These are phyloP conservation scores for Entonaema liquescens DNA, from an alignment of 495 filamentous ascomycete genomes.

Conservation along the genomic window DNA sequence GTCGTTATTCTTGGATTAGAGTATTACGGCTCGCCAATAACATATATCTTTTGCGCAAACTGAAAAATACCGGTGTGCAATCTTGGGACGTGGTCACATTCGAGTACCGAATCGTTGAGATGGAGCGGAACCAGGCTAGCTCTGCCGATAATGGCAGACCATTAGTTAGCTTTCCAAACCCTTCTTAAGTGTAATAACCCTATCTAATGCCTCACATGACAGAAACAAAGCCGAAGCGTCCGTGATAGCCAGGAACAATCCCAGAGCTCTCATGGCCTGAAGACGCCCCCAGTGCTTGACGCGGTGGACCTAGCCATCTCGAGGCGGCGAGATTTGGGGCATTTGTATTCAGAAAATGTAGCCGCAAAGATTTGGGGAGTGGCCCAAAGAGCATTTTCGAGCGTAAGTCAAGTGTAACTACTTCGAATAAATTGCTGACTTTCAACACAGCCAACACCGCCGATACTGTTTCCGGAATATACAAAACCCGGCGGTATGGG, in stretches of 20 bases:
- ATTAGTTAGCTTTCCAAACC: not conserved
- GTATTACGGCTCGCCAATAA: not conserved
- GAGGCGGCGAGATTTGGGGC: not conserved
- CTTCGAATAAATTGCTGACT: not conserved
- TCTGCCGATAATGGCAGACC: not conserved
- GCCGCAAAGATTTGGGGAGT: not conserved
- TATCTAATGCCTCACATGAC: not conserved
- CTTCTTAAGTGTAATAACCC: not conserved
- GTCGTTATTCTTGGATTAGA: not conserved
- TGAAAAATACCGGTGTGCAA: not conserved
- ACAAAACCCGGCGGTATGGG: constrained; percentile 23
- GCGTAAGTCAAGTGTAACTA: not conserved
- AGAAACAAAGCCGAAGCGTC: not conserved
- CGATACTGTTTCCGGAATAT: not conserved
- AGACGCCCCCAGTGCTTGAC: not conserved
- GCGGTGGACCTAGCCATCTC: not conserved
- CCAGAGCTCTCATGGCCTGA: not conserved
- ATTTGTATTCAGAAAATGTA: not conserved
- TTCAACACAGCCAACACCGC: not conserved
- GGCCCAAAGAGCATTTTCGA: not conserved
- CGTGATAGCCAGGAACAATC: not conserved
- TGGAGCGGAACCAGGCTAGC: not conserved
- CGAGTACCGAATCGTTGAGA: not conserved
- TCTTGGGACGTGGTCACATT: not conserved
- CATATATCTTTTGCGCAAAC: not conserved